Percentiles rank a stretch among this genome's conserved stretches.
Conservation (phyloP, 306 rosid species). For the Crataegus laevigata region DNA sequence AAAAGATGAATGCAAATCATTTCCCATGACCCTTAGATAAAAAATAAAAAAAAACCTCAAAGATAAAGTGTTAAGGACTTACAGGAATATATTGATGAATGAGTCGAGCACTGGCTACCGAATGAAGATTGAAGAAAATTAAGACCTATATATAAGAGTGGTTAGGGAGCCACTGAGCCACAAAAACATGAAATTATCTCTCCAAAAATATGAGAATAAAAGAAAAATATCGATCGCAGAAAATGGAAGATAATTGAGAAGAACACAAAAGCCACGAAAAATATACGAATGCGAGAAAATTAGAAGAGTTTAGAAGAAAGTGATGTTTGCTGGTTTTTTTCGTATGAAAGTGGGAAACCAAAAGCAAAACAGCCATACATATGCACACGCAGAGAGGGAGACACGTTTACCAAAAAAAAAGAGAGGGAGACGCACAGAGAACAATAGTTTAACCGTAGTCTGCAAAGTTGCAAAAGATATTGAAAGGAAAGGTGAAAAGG, state of each 20-base stretch:
- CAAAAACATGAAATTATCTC: not conserved
- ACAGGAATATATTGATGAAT: not conserved
- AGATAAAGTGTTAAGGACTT: not conserved
- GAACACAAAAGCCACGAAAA: slow-evolving; percentile 7
- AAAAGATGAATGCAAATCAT: not conserved
- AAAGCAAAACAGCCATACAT: not conserved
- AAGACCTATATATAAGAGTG: not conserved
- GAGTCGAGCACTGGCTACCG: not conserved
- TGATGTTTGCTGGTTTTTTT: not conserved
- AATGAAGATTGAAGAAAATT: not conserved
- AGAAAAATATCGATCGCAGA: not conserved
- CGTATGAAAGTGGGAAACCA: not conserved
- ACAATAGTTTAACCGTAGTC: not conserved
- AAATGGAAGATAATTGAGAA: slow-evolving; percentile 7
- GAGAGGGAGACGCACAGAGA: too few species aligned
- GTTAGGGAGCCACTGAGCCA: not conserved
- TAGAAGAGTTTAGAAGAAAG: slow-evolving; percentile 12
- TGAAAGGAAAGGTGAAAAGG: not conserved
- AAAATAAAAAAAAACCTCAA: too few species aligned
- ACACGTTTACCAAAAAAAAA: too few species aligned
- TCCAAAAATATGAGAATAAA: not conserved
- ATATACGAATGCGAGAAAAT: not conserved
- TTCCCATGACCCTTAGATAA: too few species aligned
- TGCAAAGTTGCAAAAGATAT: not conserved
- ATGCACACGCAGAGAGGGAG: not conserved